These are phyloP conservation scores for Botrytis galanthina DNA, from an alignment of 2,329 filamentous ascomycete species.

Conservation along the genomic window DNA sequence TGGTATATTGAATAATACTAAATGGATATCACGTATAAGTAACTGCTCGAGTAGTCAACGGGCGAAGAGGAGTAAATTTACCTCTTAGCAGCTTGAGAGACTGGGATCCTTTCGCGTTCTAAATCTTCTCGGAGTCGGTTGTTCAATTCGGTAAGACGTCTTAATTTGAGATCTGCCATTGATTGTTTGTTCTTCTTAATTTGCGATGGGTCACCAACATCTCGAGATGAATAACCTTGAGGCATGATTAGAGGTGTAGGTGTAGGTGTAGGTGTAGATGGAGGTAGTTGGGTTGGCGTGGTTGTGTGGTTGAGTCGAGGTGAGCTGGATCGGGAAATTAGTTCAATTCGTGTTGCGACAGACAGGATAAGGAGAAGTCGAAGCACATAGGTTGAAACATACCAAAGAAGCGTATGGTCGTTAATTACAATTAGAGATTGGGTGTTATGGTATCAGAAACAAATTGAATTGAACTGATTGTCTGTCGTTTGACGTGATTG, in stretches of 20 bases:
- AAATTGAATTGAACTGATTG: neutral
- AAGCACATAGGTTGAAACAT: neutral
- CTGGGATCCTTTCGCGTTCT: conserved; percentile 90
- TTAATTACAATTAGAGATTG: conserved; percentile 14
- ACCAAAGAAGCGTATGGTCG: neutral
- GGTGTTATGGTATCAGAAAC: neutral
- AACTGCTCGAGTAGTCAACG: neutral
- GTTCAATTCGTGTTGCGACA: conserved; percentile 11
- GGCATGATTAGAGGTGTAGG: conserved; percentile 43
- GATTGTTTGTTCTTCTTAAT: conserved; percentile 95
- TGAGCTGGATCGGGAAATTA: conserved; percentile 16
- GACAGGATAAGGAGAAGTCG: conserved; percentile 12
- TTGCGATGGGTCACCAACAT: conserved; percentile 65
- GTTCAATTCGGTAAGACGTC: conserved; percentile 94
- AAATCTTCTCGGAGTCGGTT: conserved; percentile 93
- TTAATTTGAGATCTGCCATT: conserved; percentile 97
- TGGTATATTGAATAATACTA: conserved; percentile 97
- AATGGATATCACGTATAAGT: conserved; percentile 13
- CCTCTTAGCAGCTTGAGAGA: conserved; percentile 89
- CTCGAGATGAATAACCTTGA: conserved; percentile 66
- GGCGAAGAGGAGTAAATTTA: conserved; percentile 44
- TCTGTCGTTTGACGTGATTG: neutral
- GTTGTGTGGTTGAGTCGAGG: neutral
- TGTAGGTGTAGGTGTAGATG: neutral
- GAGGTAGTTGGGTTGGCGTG: neutral